Evolutionary conservation across 805 yeast species (phyloP).

Genomic region (Dipodascopsis uninucleata): DNA sequence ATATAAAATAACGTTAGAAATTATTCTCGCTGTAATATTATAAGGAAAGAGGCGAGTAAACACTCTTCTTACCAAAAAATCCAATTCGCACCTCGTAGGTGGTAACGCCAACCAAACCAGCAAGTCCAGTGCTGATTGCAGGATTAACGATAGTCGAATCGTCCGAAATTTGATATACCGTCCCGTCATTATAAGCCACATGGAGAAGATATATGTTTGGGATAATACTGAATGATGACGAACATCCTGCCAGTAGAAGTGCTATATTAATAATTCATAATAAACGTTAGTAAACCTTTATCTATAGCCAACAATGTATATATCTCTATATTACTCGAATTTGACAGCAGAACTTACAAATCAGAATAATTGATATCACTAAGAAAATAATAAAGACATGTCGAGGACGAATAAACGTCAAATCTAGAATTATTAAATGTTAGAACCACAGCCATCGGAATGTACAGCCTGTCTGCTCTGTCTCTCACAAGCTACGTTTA

Average conservation of each 20-base stretch:
- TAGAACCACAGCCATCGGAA: too few relatives aligned
- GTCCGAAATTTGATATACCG: conserved; percentile 10
- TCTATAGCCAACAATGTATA: too few relatives aligned
- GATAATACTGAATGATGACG: conserved; percentile 14
- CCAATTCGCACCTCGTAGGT: conserved; percentile 20
- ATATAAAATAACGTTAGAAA: neutral
- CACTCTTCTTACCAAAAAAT: conserved; percentile 16
- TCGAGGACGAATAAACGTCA: conserved; percentile 22
- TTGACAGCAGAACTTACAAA: conserved; percentile 7
- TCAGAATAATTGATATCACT: conserved; percentile 8
- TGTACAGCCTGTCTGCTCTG: too few relatives aligned
- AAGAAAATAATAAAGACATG: conserved; percentile 19
- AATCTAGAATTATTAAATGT: conserved; percentile 5
- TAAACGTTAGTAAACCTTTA: neutral
- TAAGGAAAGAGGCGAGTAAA: neutral
- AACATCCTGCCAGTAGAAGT: conserved; percentile 23
- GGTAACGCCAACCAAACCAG: conserved; percentile 15
- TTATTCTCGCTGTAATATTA: neutral
- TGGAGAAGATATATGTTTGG: conserved; percentile 17
- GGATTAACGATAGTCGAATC: conserved; percentile 11
- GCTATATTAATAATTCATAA: conserved; percentile 9
- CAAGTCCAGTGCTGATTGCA: conserved; percentile 7
- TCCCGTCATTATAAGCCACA: conserved; percentile 24
- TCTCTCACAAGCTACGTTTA: too few relatives aligned
- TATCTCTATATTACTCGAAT: neutral